A percentile compares a stretch with the other conserved stretches of the same genome.
Evolutionary conservation across 441 rosid species (phyloP).

Genomic region (Corymbia calophylla): DNA sequence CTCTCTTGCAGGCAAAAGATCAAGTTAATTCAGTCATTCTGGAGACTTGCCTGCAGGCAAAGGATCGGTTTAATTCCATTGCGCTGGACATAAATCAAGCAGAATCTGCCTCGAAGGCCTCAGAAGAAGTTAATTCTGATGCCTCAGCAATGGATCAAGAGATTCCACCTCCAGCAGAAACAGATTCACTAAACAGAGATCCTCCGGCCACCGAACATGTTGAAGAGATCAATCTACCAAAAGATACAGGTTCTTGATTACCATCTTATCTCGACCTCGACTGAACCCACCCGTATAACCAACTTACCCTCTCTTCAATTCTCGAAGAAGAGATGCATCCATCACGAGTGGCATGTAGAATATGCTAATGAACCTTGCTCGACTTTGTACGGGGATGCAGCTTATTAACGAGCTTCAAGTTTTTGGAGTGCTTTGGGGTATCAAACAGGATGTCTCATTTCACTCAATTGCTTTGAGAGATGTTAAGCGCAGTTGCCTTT

Average conservation of each 20-base stretch:
- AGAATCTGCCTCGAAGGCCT: background rate
- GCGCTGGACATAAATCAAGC: background rate
- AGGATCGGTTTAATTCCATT: background rate
- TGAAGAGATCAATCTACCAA: background rate
- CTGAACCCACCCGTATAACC: background rate
- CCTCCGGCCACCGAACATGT: background rate
- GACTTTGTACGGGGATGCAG: background rate
- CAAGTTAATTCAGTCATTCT: background rate
- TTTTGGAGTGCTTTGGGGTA: background rate
- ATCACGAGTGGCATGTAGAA: background rate
- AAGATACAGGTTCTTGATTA: background rate
- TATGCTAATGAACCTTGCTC: background rate
- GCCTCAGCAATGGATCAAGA: background rate
- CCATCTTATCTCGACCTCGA: background rate
- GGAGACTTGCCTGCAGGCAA: background rate
- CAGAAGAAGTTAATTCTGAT: background rate
- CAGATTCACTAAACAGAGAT: background rate
- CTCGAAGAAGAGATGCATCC: background rate
- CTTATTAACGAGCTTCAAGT: background rate
- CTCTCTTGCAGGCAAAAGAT: slow-evolving; percentile 1
- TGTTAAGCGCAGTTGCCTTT: background rate
- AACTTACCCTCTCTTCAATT: background rate
- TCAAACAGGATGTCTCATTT: background rate
- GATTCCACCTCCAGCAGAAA: background rate
- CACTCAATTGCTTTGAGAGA: background rate